phyloP scores from a whole-genome alignment of 768 basidiomycete species.

The Suillus luteus region DNA sequence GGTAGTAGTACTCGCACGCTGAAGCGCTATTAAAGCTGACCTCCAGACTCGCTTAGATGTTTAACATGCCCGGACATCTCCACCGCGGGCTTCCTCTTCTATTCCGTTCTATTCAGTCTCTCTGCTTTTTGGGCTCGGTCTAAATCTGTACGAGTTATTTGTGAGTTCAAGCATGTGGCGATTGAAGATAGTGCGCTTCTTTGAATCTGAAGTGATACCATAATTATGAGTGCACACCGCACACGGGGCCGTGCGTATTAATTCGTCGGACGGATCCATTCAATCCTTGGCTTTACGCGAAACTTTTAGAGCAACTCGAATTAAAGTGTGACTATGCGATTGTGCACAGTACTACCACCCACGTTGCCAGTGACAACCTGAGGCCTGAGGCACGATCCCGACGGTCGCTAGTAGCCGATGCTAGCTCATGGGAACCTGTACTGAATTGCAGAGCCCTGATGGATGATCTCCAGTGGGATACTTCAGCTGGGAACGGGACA shows the following conservation, averaged over 20 bases:
- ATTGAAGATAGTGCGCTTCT: slow-evolving; percentile 3
- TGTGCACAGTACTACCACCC: neutral
- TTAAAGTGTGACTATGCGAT: neutral
- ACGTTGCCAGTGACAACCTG: neutral
- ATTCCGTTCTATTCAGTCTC: neutral
- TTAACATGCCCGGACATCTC: slow-evolving; percentile 7
- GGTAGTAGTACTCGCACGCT: neutral
- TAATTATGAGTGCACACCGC: neutral
- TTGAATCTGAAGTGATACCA: neutral
- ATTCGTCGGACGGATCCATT: neutral
- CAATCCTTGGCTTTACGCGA: neutral
- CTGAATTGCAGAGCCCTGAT: neutral
- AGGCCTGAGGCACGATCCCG: no score
- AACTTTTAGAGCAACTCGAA: neutral
- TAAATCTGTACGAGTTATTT: slow-evolving; percentile 5
- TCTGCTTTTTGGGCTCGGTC: neutral
- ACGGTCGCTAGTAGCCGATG: neutral
- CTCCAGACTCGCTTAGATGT: neutral
- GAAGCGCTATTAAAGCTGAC: neutral
- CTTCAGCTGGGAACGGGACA: slow-evolving; percentile 2
- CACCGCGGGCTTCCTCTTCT: neutral
- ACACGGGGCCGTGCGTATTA: neutral
- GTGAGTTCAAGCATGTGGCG: neutral
- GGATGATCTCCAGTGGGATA: neutral
- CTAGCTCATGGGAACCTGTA: neutral